phyloP scores from a whole-genome alignment of 1,284 basidiomycete species.

The Cryptococcus sp. region DNA sequence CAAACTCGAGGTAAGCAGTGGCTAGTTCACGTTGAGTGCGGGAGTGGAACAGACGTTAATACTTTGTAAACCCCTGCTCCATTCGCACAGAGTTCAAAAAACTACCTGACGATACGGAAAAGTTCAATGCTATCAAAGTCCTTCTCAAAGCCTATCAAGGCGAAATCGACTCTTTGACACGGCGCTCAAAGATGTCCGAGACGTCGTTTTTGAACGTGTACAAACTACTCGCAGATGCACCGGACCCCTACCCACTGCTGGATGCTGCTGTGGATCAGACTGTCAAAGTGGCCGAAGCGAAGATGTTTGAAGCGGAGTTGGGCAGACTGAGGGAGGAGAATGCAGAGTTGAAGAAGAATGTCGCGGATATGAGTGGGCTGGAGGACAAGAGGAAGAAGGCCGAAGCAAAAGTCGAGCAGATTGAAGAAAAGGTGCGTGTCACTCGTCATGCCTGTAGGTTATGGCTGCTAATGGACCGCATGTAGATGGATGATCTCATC shows the following conservation, averaged over 20 bases:
- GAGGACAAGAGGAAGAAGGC: constrained; percentile 76
- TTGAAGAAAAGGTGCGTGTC: constrained; percentile 73
- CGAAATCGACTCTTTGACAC: constrained; percentile 93
- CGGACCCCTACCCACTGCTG: constrained; percentile 92
- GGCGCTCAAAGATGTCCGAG: constrained; percentile 85
- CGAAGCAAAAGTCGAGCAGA: constrained; percentile 68
- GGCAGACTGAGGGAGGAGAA: constrained; percentile 75
- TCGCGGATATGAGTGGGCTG: constrained; percentile 64
- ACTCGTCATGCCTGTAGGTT: background rate
- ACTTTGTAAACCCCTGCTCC: background rate
- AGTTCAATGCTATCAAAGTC: constrained; percentile 78
- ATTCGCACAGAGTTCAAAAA: constrained; percentile 82
- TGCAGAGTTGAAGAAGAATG: constrained; percentile 67
- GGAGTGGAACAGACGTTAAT: background rate
- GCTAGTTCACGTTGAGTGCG: background rate
- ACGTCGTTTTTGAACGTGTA: constrained; percentile 92
- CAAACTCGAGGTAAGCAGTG: constrained; percentile 75
- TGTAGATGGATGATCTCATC: constrained; percentile 85
- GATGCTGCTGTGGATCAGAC: constrained; percentile 92
- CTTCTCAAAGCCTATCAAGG: constrained; percentile 93
- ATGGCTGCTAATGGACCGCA: constrained; percentile 11
- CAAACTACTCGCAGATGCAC: constrained; percentile 89
- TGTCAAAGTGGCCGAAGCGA: constrained; percentile 78
- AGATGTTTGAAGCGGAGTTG: constrained; percentile 71
- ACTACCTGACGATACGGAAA: constrained; percentile 77